phyloP scores from a whole-genome alignment of 163 green algal genomes.

The Volvox carteri region DNA sequence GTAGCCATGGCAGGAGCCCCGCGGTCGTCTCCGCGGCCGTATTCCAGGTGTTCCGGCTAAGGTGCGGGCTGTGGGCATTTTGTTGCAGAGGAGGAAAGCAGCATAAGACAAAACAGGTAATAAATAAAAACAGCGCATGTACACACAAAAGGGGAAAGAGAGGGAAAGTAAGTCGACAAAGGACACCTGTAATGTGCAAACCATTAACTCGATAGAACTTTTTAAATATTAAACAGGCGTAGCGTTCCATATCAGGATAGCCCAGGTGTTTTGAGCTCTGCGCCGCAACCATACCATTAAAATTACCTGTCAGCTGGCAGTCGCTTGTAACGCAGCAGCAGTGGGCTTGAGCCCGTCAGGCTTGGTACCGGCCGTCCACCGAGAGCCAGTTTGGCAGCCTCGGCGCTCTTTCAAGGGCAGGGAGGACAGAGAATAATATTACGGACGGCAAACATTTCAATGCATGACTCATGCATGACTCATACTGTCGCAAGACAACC shows the following conservation, averaged over 20 bases:
- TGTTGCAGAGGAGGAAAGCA: no score
- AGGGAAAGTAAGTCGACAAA: no score
- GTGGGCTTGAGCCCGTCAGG: constrained; percentile 78
- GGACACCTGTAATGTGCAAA: neutral
- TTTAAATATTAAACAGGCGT: neutral
- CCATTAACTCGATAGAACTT: neutral
- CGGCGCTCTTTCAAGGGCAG: constrained; percentile 22
- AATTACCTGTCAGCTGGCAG: neutral
- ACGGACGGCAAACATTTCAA: no score
- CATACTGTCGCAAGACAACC: no score
- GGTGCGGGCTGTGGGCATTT: neutral
- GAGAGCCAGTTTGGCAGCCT: constrained; percentile 74
- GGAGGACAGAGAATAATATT: no score
- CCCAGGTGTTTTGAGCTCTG: no score
- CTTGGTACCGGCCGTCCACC: constrained; percentile 71
- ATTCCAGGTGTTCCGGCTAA: neutral
- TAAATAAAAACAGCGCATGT: neutral
- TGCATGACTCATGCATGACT: no score
- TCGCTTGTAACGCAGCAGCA: constrained; percentile 82
- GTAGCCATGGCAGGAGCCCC: neutral
- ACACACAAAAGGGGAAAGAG: no score
- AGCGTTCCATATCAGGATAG: no score
- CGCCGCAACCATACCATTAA: no score
- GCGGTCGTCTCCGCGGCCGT: neutral
- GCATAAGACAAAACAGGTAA: neutral